Evolutionary conservation across 108 stramenopile genomes (phyloP).

Genomic region (Cyclostephanos invisitatus): DNA sequence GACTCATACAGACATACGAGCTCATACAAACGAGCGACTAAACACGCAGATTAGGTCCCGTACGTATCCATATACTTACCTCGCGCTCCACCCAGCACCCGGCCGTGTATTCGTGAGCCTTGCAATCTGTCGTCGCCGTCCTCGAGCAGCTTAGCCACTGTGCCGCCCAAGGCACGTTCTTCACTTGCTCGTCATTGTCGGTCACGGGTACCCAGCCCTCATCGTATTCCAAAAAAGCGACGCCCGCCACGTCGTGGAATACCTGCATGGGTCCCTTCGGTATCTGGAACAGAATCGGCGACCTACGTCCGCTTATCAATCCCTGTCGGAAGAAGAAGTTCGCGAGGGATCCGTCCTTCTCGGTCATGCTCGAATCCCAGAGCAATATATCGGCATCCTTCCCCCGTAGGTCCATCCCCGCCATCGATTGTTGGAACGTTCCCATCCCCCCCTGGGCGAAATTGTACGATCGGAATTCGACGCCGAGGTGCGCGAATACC

Average conservation of each 20-base stretch:
- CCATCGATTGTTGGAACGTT: conserved; percentile 45
- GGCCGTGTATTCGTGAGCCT: conserved; percentile 34
- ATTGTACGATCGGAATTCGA: conserved; percentile 48
- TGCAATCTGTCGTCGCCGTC: conserved; percentile 22
- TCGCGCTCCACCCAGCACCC: conserved; percentile 54
- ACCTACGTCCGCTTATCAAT: conserved; percentile 49
- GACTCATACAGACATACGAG: too few species aligned
- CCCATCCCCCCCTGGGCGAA: conserved; percentile 55
- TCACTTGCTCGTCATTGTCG: conserved; percentile 33
- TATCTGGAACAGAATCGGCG: conserved; percentile 40
- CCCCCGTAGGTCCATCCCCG: conserved; percentile 42
- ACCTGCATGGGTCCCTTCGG: background rate
- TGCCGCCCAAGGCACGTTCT: conserved; percentile 41
- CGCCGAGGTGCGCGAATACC: conserved; percentile 52
- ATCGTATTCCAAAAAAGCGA: conserved; percentile 17
- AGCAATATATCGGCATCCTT: conserved; percentile 46
- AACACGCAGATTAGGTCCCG: too few species aligned
- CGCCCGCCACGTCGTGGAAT: conserved; percentile 22
- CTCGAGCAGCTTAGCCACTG: conserved; percentile 34
- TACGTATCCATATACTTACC: background rate
- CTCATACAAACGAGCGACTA: too few species aligned
- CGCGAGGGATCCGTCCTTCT: background rate
- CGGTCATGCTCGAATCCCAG: conserved; percentile 52
- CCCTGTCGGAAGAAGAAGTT: conserved; percentile 54
- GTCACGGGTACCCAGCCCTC: conserved; percentile 32